Evolutionary conservation across 2,329 filamentous ascomycete genomes (phyloP), one percentile per base, ranked within the genome.

Genomic region (Trichoderma hamatum): DNA sequence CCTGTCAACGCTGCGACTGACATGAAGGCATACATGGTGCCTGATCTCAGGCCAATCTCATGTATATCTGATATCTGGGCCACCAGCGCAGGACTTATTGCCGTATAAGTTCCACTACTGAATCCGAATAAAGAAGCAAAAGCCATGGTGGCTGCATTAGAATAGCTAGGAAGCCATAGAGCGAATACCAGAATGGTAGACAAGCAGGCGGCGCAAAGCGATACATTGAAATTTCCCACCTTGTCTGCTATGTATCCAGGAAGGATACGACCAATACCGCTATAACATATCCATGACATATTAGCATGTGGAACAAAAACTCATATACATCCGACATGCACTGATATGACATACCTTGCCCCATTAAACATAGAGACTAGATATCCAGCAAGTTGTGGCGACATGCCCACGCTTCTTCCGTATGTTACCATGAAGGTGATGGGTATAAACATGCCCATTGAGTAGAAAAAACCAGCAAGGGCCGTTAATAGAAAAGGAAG

Each of bases 51-150:
- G 11, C 60, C 43, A n/a, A 63, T 51, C 11, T 63, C 28, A 9
- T 46, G 43, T 19, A 63, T 63, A 30, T 63, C 60, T 26, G 60
- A 63, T 51, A 63, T 63, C 24, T 51, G 43, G 14, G 60, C 60
- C 14, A 63, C 60, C 9, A 63, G 13, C 3, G 60, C 60, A 2
- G 60, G 60, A 11, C 43, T 51, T 21, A 63, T 34, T 7, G 60
- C 43, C 43, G 43, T 51, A 26, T 51, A 63, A 30, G 43, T 34
- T 6, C 60, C 60, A 3, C 43, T 51, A 14, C 43, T 51, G 5
- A 63, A 46, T 21, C 60, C 60, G 19, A 51, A 63, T 19, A 63
- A n/a, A 32, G 43, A 21, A 14, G 43, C 60, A 26, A 51, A 63
- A 30, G 34, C 43, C 6, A 63, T 63, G 1, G 43, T 21, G 3